phyloP scores from a whole-genome alignment of 306 rosid genomes.

The Vigna hirtella region DNA sequence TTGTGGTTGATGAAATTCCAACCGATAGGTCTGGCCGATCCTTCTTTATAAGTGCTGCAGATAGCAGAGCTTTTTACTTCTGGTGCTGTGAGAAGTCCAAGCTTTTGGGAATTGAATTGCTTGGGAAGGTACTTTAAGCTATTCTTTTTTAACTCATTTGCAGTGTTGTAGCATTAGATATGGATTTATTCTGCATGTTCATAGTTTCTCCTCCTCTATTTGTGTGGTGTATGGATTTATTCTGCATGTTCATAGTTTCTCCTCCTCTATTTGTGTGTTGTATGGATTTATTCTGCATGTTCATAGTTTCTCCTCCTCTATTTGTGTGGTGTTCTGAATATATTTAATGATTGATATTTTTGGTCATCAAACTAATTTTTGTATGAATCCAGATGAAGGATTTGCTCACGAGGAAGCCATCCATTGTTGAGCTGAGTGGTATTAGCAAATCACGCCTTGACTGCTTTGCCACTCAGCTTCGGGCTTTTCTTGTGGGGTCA shows the following conservation, averaged over 20 bases:
- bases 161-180: background rate
- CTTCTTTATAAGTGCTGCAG: constrained; percentile 62
- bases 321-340: constrained; percentile 2
- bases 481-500: constrained; percentile 86
- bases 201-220: too few species aligned
- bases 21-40: constrained; percentile 83
- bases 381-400: constrained; percentile 74
- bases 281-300: constrained; percentile 5
- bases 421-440: constrained; percentile 90
- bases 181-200: background rate
- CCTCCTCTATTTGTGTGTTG: too few species aligned
- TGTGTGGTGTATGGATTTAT: background rate
- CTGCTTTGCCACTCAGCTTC: constrained; percentile 91
- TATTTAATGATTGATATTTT: background rate
- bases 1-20: constrained; percentile 68
- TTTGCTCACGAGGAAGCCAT: constrained; percentile 77
- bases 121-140: constrained; percentile 66
- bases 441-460: constrained; percentile 87
- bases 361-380: constrained; percentile 17
- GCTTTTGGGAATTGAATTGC: constrained; percentile 87
- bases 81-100: constrained; percentile 96
- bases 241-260: too few species aligned
- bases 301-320: constrained; percentile 15
- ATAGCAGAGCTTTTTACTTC: constrained; percentile 61
- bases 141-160: background rate